Evolutionary conservation across 306 rosid genomes (phyloP), one percentile per base, ranked within the genome.

Genomic region (Potentilla sterilis): DNA sequence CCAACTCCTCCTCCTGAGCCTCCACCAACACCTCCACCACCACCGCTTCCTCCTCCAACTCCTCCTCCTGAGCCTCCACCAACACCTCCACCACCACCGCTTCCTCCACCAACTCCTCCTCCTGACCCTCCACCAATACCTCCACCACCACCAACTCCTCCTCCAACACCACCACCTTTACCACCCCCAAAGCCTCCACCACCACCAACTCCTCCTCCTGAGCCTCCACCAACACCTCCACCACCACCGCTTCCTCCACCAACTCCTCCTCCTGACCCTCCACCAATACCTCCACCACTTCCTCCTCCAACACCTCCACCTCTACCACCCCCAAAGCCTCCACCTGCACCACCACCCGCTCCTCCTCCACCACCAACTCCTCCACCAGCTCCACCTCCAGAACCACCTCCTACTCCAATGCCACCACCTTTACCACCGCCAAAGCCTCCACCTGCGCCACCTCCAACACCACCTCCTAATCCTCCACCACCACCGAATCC

Each of bases 101-200:
- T 6, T 46, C 83, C 91, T 4, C 22, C 58, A 0, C 82, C 86
- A 0, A n/a, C 12, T 0, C 88, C 89, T 0, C 40, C 66, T 0
- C 72, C 79, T 0, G 54, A 81, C 0, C 89, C 89, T 0, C 63
- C 79, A 1, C 66, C 89, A 0, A 69, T 73, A 0, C 81, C 89
- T 0, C 66, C 75, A 0, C 77, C 78, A 0, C 75, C 78, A 0
- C 78, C 78, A 5, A 0, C 19, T 1, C 81, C 76, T 3, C 73
- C 73, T 5, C 75, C 75, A 4, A 2, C 10, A 4, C 77, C 81
- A 22, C 78, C 82, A 0, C 81, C 77, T 9, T 0, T 28, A 1
- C 44, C 61, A 21, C 72, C 72, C 0, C 73, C 73, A 69, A 44
- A 6, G 13, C 9, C 18, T 0, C 87, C 86, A 0, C 82, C 82